Evolutionary conservation across 2,329 filamentous ascomycete genomes (phyloP).

Genomic region (Cucurbitaria berberidis): DNA sequence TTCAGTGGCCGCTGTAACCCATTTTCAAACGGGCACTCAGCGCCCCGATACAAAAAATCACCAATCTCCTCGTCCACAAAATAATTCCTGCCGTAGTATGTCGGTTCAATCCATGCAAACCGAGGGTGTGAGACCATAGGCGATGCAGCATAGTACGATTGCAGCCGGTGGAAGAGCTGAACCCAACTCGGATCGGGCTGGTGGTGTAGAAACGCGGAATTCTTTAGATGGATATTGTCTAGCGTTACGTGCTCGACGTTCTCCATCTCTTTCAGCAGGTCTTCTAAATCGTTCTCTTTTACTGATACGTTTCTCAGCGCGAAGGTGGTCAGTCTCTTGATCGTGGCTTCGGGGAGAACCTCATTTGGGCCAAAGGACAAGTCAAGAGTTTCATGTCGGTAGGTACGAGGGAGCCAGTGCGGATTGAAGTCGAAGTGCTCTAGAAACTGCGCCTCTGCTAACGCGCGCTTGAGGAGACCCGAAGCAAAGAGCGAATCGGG

Average conservation of each 20-base stretch:
- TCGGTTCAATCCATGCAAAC: background rate
- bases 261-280: background rate
- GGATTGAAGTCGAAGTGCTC: constrained; percentile 19
- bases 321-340: constrained; percentile 3
- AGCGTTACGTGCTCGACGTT: constrained; percentile 4
- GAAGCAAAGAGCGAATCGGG: background rate
- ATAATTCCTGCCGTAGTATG: background rate
- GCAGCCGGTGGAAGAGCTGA: background rate
- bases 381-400: too few relatives aligned
- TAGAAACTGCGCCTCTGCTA: constrained; percentile 8
- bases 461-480: background rate
- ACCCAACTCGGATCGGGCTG: background rate
- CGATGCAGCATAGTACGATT: background rate
- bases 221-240: constrained; percentile 1
- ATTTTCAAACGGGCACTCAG: constrained; percentile 9
- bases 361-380: background rate
- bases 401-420: background rate
- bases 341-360: constrained; percentile 3
- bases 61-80: constrained; percentile 14
- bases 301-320: constrained; percentile 4
- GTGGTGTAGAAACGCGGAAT: background rate
- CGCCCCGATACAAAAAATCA: constrained; percentile 9
- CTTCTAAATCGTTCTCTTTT: background rate
- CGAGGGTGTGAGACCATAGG: background rate
- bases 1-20: background rate